These are phyloP conservation scores for Nevesoporus exiguus DNA, from an alignment of 768 basidiomycete genomes.

Conservation along the genomic window DNA sequence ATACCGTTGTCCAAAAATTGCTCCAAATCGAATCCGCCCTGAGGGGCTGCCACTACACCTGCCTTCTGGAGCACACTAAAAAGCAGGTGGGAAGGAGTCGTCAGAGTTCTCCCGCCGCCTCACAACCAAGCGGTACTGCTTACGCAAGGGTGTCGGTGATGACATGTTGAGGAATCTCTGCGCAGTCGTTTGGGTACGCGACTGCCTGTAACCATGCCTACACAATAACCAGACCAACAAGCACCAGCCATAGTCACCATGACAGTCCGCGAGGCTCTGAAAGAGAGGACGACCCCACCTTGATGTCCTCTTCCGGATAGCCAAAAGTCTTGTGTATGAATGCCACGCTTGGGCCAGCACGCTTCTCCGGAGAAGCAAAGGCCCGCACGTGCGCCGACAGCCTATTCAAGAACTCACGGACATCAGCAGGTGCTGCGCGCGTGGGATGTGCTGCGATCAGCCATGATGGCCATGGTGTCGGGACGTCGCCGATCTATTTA, in stretches of 20 bases:
- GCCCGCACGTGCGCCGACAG: constrained; percentile 62
- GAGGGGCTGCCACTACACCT: constrained; percentile 57
- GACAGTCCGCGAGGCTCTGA: not conserved
- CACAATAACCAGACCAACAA: not conserved
- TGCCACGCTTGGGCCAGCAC: constrained; percentile 57
- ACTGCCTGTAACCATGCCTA: constrained; percentile 85
- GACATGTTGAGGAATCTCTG: constrained; percentile 58
- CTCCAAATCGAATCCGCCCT: constrained; percentile 51
- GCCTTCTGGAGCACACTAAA: constrained; percentile 70
- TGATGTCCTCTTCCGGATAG: constrained; percentile 78
- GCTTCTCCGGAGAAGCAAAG: constrained; percentile 61
- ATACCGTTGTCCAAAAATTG: constrained; percentile 58
- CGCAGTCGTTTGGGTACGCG: constrained; percentile 65
- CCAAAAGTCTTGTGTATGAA: constrained; percentile 80
- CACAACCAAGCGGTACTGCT: constrained; percentile 28
- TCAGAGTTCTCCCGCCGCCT: not conserved
- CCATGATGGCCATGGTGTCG: constrained; percentile 98
- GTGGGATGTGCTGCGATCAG: constrained; percentile 82
- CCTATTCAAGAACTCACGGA: constrained; percentile 57
- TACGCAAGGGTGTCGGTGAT: constrained; percentile 70
- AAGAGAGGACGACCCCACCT: constrained; percentile 37
- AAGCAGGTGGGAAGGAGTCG: constrained; percentile 2
- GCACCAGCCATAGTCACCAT: not conserved
- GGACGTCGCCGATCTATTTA: constrained; percentile 71
- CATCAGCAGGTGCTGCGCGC: constrained; percentile 47